Percentiles rank a stretch among this genome's conserved stretches.
Conservation (phyloP, 2,329 filamentous ascomycete genomes). For the Ophiosphaerella korrae region DNA sequence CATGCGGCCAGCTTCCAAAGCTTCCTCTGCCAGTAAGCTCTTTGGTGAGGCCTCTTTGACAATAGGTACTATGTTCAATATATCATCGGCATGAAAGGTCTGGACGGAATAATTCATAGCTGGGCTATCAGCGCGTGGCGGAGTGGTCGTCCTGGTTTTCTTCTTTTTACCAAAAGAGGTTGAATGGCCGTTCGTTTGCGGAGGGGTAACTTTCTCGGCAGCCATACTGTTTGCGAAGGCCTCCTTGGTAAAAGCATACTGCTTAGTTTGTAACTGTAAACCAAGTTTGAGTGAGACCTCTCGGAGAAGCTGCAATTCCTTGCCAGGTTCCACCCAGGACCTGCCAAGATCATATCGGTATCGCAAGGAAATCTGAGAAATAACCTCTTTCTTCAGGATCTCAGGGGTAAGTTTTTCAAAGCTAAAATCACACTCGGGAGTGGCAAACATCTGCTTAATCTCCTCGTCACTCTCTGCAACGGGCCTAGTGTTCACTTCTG, state of each 20-base stretch:
- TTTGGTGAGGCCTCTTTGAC: slow-evolving; percentile 93
- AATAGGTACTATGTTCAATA: slow-evolving; percentile 90
- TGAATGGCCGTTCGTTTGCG: slow-evolving; percentile 47
- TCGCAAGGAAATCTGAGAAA: slow-evolving; percentile 71
- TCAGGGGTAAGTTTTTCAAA: slow-evolving; percentile 82
- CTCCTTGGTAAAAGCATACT: slow-evolving; percentile 68
- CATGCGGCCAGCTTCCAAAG: slow-evolving; percentile 91
- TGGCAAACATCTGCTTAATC: slow-evolving; percentile 71
- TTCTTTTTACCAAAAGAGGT: slow-evolving; percentile 49
- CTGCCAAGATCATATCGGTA: slow-evolving; percentile 76
- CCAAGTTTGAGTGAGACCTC: slow-evolving; percentile 89
- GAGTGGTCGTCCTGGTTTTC: slow-evolving; percentile 61
- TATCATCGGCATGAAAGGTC: slow-evolving; percentile 82
- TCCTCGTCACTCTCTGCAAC: slow-evolving; percentile 75
- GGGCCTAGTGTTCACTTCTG: slow-evolving; percentile 76
- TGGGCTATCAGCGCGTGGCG: slow-evolving; percentile 51
- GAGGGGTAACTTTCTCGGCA: slow-evolving; percentile 21
- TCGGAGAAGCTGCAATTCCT: slow-evolving; percentile 82
- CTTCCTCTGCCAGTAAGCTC: slow-evolving; percentile 91
- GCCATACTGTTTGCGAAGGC: slow-evolving; percentile 24
- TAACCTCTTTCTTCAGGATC: slow-evolving; percentile 70
- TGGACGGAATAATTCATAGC: slow-evolving; percentile 53
- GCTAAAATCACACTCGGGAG: slow-evolving; percentile 74
- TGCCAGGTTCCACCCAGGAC: slow-evolving; percentile 70
- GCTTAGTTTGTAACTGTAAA: slow-evolving; percentile 80